Conservation (phyloP, 495 filamentous ascomycete genomes). For the Massariosphaeria phaeospora region DNA sequence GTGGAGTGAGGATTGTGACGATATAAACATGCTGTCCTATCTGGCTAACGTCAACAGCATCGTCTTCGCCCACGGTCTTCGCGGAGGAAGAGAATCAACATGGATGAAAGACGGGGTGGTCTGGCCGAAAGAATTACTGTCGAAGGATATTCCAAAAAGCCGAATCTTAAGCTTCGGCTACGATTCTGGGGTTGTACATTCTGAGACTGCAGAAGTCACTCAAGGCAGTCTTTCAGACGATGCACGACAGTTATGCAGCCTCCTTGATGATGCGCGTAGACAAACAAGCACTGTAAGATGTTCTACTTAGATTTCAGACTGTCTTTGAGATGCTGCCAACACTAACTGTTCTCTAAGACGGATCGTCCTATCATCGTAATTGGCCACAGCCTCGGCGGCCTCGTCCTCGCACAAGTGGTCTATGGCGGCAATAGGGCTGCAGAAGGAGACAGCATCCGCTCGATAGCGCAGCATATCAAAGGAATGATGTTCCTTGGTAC, state of each 20-base stretch:
- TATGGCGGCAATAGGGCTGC: neutral
- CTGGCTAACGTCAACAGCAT: neutral
- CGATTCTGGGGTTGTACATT: slow-evolving; percentile 4
- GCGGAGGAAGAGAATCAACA: neutral
- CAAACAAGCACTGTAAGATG: slow-evolving; percentile 3
- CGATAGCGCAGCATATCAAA: neutral
- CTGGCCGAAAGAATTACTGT: slow-evolving; percentile 6
- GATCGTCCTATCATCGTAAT: slow-evolving; percentile 5
- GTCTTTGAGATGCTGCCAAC: neutral
- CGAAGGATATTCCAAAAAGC: slow-evolving; percentile 5
- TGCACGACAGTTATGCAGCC: neutral
- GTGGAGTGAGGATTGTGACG: neutral
- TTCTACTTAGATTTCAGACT: neutral
- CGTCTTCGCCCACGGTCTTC: slow-evolving; percentile 9
- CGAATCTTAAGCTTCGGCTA: slow-evolving; percentile 2
- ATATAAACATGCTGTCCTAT: neutral
- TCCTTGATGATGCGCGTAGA: neutral
- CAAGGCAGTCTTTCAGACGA: neutral
- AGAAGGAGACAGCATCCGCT: neutral
- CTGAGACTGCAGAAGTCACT: neutral
- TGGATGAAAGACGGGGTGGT: slow-evolving; percentile 1
- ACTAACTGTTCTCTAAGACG: neutral
- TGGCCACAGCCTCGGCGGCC: slow-evolving; percentile 6
- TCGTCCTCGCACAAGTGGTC: slow-evolving; percentile 2
- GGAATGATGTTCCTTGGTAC: slow-evolving; percentile 13